Percentiles rank a stretch among this genome's conserved stretches.
These are phyloP conservation scores for Leptomonas pyrrhocoris DNA, from an alignment of 208 protist genomes.

Conservation along the genomic window DNA sequence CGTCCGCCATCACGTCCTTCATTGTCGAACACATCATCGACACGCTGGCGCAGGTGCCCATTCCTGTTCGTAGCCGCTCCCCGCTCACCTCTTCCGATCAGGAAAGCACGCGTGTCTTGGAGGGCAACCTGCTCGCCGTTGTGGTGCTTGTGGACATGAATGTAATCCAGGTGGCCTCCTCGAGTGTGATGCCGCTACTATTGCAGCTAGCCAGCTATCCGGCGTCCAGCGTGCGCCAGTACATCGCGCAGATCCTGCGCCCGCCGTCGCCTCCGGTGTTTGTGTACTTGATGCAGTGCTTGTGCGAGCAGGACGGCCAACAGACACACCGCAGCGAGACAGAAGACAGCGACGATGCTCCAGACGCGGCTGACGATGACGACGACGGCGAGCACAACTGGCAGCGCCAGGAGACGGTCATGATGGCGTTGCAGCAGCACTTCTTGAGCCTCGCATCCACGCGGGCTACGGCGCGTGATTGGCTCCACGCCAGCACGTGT, in stretches of 20 bases:
- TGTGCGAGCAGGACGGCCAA: constrained; percentile 29
- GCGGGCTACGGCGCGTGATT: constrained; percentile 24
- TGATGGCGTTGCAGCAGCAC: constrained; percentile 83
- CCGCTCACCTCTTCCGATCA: constrained; percentile 12
- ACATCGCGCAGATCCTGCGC: constrained; percentile 66
- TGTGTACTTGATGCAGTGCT: constrained; percentile 36
- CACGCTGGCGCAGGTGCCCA: constrained; percentile 22
- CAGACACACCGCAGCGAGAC: constrained; percentile 15
- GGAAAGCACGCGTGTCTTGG: constrained; percentile 39
- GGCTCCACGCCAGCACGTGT: constrained; percentile 18
- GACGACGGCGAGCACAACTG: constrained; percentile 38
- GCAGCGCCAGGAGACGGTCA: constrained; percentile 73
- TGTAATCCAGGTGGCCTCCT: constrained; percentile 10
- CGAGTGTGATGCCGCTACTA: constrained; percentile 41
- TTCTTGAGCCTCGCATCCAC: constrained; percentile 30
- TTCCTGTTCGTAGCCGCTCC: constrained; percentile 4
- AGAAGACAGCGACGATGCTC: constrained; percentile 6
- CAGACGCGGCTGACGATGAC: constrained; percentile 2
- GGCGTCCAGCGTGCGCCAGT: constrained; percentile 77
- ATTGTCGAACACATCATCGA: constrained; percentile 39
- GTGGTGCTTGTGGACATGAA: constrained; percentile 29
- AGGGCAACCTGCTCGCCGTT: constrained; percentile 53
- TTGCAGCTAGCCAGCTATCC: constrained; percentile 54
- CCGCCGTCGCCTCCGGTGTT: constrained; percentile 53
- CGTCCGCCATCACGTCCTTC: constrained; percentile 28